These are phyloP conservation scores for Coemansia sp. DNA, from an alignment of 192 early-diverging fungal species.

Conservation along the genomic window DNA sequence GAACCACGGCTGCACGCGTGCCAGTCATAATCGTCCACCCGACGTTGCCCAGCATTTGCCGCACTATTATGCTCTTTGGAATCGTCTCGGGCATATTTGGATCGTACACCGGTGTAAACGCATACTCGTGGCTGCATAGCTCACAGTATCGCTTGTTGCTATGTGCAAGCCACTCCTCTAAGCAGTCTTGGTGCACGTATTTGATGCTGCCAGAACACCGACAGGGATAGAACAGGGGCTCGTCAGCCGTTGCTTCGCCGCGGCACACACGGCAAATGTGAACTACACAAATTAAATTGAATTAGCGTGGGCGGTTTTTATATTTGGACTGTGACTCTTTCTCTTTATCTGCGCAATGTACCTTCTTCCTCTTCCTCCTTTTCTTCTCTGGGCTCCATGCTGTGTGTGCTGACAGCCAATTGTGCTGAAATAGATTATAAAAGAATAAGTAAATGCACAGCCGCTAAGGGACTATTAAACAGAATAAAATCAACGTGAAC, in stretches of 20 bases:
- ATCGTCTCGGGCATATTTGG: conserved; percentile 68
- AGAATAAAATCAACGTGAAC: conserved; percentile 1
- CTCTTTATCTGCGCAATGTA: not conserved
- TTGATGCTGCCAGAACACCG: conserved; percentile 93
- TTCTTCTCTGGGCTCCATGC: too few relatives aligned
- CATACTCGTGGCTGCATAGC: conserved; percentile 81
- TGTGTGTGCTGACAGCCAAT: not conserved
- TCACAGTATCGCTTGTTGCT: conserved; percentile 80
- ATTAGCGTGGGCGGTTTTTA: too few relatives aligned
- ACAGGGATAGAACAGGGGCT: conserved; percentile 90
- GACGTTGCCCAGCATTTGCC: conserved; percentile 51
- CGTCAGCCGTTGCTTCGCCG: conserved; percentile 65
- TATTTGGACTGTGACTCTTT: too few relatives aligned
- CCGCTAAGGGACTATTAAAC: not conserved
- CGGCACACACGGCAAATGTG: conserved; percentile 84
- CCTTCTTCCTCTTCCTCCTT: too few relatives aligned
- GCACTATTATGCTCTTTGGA: conserved; percentile 57
- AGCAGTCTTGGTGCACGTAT: conserved; percentile 87
- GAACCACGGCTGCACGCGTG: conserved; percentile 60
- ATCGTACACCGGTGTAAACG: conserved; percentile 77
- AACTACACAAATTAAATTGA: conserved; percentile 14
- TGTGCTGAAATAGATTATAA: too few relatives aligned
- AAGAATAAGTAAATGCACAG: not conserved
- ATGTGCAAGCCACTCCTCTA: conserved; percentile 80
- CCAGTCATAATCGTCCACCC: conserved; percentile 36